phyloP scores from a whole-genome alignment of 75 land plant genomes.

The Isoetes taiwanensis region DNA sequence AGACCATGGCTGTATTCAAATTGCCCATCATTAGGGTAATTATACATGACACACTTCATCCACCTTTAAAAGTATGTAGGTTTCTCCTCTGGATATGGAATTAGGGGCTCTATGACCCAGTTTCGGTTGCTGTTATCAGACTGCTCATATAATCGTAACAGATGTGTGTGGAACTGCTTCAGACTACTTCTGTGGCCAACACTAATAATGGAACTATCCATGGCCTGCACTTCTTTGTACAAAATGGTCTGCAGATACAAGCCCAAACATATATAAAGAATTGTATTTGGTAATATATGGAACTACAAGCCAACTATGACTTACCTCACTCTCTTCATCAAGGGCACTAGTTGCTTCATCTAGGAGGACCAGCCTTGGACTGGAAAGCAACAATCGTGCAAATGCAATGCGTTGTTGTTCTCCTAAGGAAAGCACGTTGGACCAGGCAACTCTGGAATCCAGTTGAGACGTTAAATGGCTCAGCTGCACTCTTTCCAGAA shows the following conservation, averaged over 20 bases:
- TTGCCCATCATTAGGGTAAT: too few species aligned
- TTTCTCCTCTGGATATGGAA: too few species aligned
- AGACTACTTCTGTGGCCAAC: conserved; percentile 76
- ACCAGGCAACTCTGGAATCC: conserved; percentile 69
- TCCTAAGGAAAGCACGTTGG: conserved; percentile 91
- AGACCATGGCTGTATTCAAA: too few species aligned
- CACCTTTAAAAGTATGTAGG: too few species aligned
- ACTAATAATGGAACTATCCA: conserved; percentile 72
- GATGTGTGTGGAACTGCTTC: conserved; percentile 34
- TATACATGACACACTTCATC: too few species aligned
- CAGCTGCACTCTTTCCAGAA: conserved; percentile 50
- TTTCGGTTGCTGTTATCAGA: conserved; percentile 12
- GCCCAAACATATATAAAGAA: conserved; percentile 4
- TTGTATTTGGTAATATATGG: conserved; percentile 18
- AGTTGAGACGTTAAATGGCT: conserved; percentile 57
- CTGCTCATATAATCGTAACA: conserved; percentile 20
- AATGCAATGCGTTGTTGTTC: conserved; percentile 98
- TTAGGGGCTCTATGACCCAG: conserved; percentile 43
- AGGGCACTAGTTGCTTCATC: conserved; percentile 97
- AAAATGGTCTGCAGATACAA: conserved; percentile 46
- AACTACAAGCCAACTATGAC: conserved; percentile 17
- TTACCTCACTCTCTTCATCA: conserved; percentile 90
- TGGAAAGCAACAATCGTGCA: conserved; percentile 80
- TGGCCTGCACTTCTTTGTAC: conserved; percentile 44
- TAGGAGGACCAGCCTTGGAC: conserved; percentile 59